Percentiles rank a stretch among this genome's conserved stretches.
Conservation (phyloP, 495 filamentous ascomycete genomes). For the Sporormia fimetaria region DNA sequence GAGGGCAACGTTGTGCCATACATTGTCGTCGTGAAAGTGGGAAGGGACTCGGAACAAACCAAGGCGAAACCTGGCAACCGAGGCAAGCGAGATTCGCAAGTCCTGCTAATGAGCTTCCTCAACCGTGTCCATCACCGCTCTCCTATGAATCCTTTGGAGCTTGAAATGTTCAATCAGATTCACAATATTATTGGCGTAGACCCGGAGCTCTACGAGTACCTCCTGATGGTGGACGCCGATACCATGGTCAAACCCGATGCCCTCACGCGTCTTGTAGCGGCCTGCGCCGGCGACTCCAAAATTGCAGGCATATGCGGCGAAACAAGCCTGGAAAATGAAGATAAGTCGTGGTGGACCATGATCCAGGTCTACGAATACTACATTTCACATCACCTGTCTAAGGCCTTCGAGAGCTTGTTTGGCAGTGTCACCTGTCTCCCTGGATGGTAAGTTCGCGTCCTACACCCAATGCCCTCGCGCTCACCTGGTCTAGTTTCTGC, state of each 20-base stretch:
- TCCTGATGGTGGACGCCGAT: slow-evolving; percentile 96
- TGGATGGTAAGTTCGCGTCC: slow-evolving; percentile 82
- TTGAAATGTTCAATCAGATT: slow-evolving; percentile 98
- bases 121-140: slow-evolving; percentile 92
- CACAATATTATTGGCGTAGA: slow-evolving; percentile 98
- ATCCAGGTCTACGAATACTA: slow-evolving; percentile 99
- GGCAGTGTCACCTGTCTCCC: slow-evolving; percentile 95
- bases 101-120: slow-evolving; percentile 75
- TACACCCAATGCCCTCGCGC: neutral
- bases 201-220: slow-evolving; percentile 92
- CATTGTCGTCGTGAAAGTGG: slow-evolving; percentile 88
- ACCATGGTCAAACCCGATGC: slow-evolving; percentile 90
- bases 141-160: slow-evolving; percentile 87
- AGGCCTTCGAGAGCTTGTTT: slow-evolving; percentile 92
- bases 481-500: slow-evolving; percentile 59
- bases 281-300: slow-evolving; percentile 86
- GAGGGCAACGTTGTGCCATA: slow-evolving; percentile 97
- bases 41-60: slow-evolving; percentile 86
- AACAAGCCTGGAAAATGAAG: slow-evolving; percentile 90
- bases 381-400: slow-evolving; percentile 87
- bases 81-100: slow-evolving; percentile 95
- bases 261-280: slow-evolving; percentile 81
- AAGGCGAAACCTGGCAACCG: slow-evolving; percentile 94
- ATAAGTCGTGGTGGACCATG: slow-evolving; percentile 96
- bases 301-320: slow-evolving; percentile 97